Base-by-base conservation (phyloP, 1,284 basidiomycete genomes). In the Coniferiporia sulphurascens region DNA sequence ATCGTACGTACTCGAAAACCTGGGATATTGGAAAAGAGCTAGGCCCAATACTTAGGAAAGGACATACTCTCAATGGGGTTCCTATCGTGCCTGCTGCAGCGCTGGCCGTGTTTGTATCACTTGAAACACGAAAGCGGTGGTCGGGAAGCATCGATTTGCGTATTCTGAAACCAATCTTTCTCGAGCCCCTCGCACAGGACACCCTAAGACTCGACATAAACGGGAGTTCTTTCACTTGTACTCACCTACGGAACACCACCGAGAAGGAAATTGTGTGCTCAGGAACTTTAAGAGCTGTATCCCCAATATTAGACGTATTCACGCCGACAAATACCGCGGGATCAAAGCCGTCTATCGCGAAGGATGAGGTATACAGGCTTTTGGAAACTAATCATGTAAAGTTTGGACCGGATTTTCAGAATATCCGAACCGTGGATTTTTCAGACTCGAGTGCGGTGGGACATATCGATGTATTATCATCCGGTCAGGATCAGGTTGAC, bases 31-130 rank as follows among this genome's bases (percentile, higher is more conserved):
- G 58, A 17, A 59, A 59, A 46, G 58, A 59, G 45, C 52, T 59
- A 15, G 58, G 58, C 3, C 52, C 51, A 4, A 10, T 55, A 7
- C 54, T 56, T 12, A 17, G 46, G 63, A 65, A 72, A 22, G 69
- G 72, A 52, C 72, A 74, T 61, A 68, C 66, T 4, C 71, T 73
- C 13, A 68, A 73, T 36, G 69, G 69, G 17, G 66, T 68, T 10
- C 65, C 68, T 34, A 70, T 74, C 19, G 63, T 74, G 59, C 73
- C 73, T 44, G 73, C 68, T n/a, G 69, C 71, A 12, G 71, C 70
- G 8, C 70, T 72, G 65, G 68, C 70, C 1, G 68, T 70, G 52
- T 69, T 70, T 52, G 68, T 71, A 43, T 68, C 71, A 36, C 64
- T 65, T 8, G 59, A 60, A 32, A 36, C 36, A 12, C 43, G 51